phyloP scores from a whole-genome alignment of 768 basidiomycete species.

The Mycena amicta region DNA sequence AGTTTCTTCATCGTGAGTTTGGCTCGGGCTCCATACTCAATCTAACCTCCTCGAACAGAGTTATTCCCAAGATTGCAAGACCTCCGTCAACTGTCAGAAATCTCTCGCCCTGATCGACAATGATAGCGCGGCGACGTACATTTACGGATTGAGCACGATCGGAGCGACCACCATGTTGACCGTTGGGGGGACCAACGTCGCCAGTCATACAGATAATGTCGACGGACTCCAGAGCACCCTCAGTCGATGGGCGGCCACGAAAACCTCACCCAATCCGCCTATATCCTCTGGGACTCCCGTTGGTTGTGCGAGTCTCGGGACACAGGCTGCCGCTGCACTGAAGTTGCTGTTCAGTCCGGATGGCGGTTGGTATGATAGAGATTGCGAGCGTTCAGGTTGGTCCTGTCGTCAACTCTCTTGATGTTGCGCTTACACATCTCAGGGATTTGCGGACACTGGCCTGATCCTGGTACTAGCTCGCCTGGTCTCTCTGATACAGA shows the following conservation, averaged over 20 bases:
- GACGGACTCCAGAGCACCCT: constrained; percentile 38
- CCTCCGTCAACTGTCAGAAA: constrained; percentile 36
- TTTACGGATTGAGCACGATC: constrained; percentile 44
- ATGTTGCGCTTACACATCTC: not conserved
- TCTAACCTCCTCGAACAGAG: too few relatives aligned
- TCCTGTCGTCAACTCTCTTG: not conserved
- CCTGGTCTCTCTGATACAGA: constrained; percentile 6
- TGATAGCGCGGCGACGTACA: constrained; percentile 31
- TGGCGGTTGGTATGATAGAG: constrained; percentile 11
- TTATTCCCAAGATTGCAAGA: constrained; percentile 38
- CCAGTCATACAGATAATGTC: constrained; percentile 33
- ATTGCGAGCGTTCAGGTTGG: constrained; percentile 6
- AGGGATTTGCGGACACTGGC: constrained; percentile 11
- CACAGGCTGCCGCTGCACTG: constrained; percentile 6
- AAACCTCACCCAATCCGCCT: constrained; percentile 6
- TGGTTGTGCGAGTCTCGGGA: constrained; percentile 3
- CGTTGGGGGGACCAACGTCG: constrained; percentile 31
- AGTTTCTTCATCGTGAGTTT: constrained; percentile 43
- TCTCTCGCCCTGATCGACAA: constrained; percentile 39
- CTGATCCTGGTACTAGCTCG: constrained; percentile 10
- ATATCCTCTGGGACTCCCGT: constrained; percentile 3
- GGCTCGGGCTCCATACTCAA: too few relatives aligned
- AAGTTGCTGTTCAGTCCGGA: constrained; percentile 5
- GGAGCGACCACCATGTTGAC: constrained; percentile 38
- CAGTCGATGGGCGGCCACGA: constrained; percentile 23